These are phyloP conservation scores for Starmerella vitae DNA, from an alignment of 805 yeast species.

Conservation along the genomic window DNA sequence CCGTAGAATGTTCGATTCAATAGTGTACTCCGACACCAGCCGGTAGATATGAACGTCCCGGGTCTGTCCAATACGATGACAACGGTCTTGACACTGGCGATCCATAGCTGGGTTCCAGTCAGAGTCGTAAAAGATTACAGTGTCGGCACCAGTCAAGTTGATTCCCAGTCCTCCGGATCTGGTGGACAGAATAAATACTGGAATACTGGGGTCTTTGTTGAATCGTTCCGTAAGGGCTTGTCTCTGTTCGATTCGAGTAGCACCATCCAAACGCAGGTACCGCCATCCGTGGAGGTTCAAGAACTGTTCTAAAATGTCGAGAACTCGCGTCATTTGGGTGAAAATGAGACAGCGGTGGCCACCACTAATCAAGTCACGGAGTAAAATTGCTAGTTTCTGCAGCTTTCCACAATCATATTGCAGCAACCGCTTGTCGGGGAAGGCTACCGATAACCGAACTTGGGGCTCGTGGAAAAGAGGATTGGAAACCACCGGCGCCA, in stretches of 20 bases:
- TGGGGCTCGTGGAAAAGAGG: constrained; percentile 70
- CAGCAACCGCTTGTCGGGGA: constrained; percentile 83
- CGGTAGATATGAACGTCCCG: constrained; percentile 96
- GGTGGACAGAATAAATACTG: constrained; percentile 83
- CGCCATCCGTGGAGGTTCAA: constrained; percentile 87
- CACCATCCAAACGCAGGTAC: constrained; percentile 91
- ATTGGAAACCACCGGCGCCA: constrained; percentile 24
- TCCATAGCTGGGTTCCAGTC: constrained; percentile 99
- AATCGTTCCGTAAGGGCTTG: constrained; percentile 87
- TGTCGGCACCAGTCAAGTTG: constrained; percentile 95
- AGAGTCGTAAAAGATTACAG: constrained; percentile 93
- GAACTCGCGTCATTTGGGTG: constrained; percentile 95
- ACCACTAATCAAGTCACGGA: constrained; percentile 63
- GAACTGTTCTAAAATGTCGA: constrained; percentile 86
- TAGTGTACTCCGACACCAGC: constrained; percentile 89
- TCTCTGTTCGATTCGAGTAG: constrained; percentile 93
- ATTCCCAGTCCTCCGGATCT: constrained; percentile 98
- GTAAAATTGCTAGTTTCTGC: constrained; percentile 63
- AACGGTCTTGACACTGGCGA: constrained; percentile 96
- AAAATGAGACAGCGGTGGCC: constrained; percentile 93
- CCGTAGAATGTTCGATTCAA: constrained; percentile 83
- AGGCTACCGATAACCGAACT: constrained; percentile 77
- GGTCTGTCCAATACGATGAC: constrained; percentile 97
- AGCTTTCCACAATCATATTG: constrained; percentile 96
- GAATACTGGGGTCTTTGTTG: constrained; percentile 71